These are phyloP conservation scores for Imleria badia DNA, from an alignment of 768 basidiomycete genomes.

Conservation along the genomic window DNA sequence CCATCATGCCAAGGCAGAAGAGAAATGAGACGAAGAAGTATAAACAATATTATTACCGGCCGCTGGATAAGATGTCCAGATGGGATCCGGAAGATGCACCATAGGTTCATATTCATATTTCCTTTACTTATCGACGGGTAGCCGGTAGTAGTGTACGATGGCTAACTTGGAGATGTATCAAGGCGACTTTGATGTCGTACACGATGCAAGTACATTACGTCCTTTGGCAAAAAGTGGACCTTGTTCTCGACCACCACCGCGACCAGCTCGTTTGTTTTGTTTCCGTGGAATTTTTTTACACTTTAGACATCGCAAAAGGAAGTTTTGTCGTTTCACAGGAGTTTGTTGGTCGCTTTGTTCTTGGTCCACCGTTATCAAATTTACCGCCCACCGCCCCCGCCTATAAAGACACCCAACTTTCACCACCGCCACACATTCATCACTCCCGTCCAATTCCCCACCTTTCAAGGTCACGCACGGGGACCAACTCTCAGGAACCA, in stretches of 20 bases:
- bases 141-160: slow-evolving; percentile 9
- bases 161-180: slow-evolving; percentile 6
- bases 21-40: slow-evolving; percentile 78
- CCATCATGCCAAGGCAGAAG: slow-evolving; percentile 77
- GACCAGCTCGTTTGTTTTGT: neutral
- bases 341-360: slow-evolving; percentile 23
- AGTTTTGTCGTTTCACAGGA: slow-evolving; percentile 16
- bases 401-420: slow-evolving; percentile 17
- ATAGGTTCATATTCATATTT: slow-evolving; percentile 13
- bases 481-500: neutral
- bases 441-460: neutral
- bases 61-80: slow-evolving; percentile 65
- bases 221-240: neutral
- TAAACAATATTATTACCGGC: slow-evolving; percentile 82
- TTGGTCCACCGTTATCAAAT: slow-evolving; percentile 4
- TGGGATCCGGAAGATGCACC: slow-evolving; percentile 72
- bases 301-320: slow-evolving; percentile 1
- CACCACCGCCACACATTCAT: neutral
- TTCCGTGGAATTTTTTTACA: slow-evolving; percentile 8
- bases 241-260: slow-evolving; percentile 2
- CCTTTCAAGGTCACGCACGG: too few species aligned
- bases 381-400: neutral
- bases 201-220: slow-evolving; percentile 5
- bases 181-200: slow-evolving; percentile 16
- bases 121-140: neutral